Evolutionary conservation across 306 rosid species (phyloP), one percentile per base, ranked within the genome.

Genomic region (Boehmeria nivea): DNA sequence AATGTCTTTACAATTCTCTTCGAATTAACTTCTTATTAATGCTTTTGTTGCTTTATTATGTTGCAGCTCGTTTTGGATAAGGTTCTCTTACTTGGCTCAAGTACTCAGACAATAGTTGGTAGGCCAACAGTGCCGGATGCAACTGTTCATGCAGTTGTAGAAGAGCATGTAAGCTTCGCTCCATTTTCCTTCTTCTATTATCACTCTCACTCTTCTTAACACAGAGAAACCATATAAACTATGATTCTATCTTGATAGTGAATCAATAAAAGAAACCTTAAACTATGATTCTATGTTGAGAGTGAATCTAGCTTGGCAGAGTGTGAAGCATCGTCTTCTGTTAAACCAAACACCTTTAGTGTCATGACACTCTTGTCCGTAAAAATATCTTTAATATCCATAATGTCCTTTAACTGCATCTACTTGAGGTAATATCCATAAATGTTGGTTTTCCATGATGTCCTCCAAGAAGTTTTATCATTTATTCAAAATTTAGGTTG

Each of bases 81-180:
- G 75, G 95, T 91, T 69, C 74, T 87, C 54, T 61, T 91, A 79
- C 65, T 91, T 49, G 99, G 96, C 49, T 78, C 99, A 18, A 59
- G 79, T 57, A 73, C 70, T 68, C 89, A 87, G 73, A 91, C 96
- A 59, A 71, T 91, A 58, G 52, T 87, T n/a, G 94, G 96, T 38
- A 81, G 99, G 79, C 95, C 96, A 64, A 69, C 71, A 20, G 67
- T 85, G 56, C 84, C 86, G n/a, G 83, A 74, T 71, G 96, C 81
- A 51, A 72, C 76, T 57, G 94, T 84, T 70, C 96, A 80, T 70
- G 98, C 96, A 24, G 80, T 87, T 59, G 89, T 91, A 61, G 98
- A 87, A 79, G 98, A 87, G 78, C 98, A 91, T 61, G 96, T 91
- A 75, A 82, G 95, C 74, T 40, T 61, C 54, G 65, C 34, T 47